Base-by-base conservation (phyloP, 2,329 filamentous ascomycete genomes). In the Cadophora sp. region DNA sequence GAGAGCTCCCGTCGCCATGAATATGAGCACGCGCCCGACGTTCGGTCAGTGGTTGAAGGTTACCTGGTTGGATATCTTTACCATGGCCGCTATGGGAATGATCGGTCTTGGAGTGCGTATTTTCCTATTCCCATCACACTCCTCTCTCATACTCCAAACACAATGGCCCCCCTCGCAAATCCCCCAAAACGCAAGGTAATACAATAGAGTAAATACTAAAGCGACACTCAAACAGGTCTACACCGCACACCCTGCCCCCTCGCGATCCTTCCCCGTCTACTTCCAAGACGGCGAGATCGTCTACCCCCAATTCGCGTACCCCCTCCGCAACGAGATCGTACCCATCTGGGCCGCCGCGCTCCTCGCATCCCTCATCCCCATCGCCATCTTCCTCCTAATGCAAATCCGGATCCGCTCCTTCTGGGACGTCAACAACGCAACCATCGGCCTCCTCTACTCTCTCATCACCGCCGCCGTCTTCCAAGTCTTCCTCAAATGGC, bases 401-500 rank as follows among this genome's bases (percentile, higher is more conserved):
- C 90, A 93, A 77, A 84, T 92, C 71, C 86, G 89, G 59, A 82
- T 92, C 56, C 85, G 87, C 64, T 89, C 85, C 8, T 90, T 90
- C 80, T 90, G 87, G 88, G 88, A 90, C 65, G 80, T 87, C 74
- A 92, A 92, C 81, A 93, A 93, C 75, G 90, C 85, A 53, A 81
- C 89, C 59, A 83, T 92, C 58, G 91, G 90, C 16, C 84, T 93
- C 0, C 79, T 92, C 0, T 93, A 93, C 81, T 83, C 86, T 0
- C 83, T 92, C 69, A 91, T 92, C 78, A 82, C 84, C 6, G 89
- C 89, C 3, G 88, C 89, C n/a, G 86, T 93, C 59, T 92, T 93
- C 80, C 91, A 93, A 74, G 90, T 93, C 71, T 89, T 92, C 74
- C 73, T 93, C 76, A 93, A 93, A 79, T 90, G 86, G 84, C 84